Evolutionary conservation across 1,284 basidiomycete genomes (phyloP).

Genomic region (Heterobasidion annosum): DNA sequence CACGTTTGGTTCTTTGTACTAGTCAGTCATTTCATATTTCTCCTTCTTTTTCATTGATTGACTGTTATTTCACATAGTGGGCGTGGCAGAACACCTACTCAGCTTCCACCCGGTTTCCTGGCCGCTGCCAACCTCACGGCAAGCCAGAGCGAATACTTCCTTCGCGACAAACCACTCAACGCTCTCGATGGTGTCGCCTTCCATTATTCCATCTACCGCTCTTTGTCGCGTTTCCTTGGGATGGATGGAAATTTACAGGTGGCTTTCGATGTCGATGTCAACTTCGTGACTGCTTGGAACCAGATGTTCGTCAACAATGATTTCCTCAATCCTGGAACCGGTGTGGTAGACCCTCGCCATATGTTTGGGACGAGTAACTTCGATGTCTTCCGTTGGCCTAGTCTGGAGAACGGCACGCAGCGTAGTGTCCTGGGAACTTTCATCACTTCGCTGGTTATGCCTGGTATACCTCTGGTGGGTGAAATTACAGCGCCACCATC

Average conservation of each 20-base stretch:
- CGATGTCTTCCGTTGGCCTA: constrained; percentile 89
- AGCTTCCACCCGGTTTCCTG: constrained; percentile 57
- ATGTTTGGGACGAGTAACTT: constrained; percentile 89
- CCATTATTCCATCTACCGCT: constrained; percentile 88
- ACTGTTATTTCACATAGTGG: constrained; percentile 39
- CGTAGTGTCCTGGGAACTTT: constrained; percentile 70
- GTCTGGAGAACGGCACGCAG: constrained; percentile 74
- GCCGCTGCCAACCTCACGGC: constrained; percentile 59
- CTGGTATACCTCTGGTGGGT: constrained; percentile 72
- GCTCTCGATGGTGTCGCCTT: constrained; percentile 77
- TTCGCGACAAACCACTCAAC: constrained; percentile 54
- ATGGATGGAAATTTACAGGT: constrained; percentile 91
- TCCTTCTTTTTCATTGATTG: not conserved
- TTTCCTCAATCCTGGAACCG: constrained; percentile 66
- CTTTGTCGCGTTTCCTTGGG: constrained; percentile 75
- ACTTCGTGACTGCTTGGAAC: constrained; percentile 85
- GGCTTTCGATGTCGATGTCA: constrained; percentile 72
- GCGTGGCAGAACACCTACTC: constrained; percentile 73
- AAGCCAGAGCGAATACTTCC: constrained; percentile 62
- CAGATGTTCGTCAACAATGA: constrained; percentile 84
- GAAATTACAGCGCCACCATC: constrained; percentile 3
- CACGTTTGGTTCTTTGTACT: constrained; percentile 79
- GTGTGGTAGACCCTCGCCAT: constrained; percentile 71
- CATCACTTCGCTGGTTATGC: constrained; percentile 74
- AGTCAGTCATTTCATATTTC: constrained; percentile 35